Evolutionary conservation across 768 basidiomycete genomes (phyloP).

Genomic region (Psilocybe subaeruginosa): DNA sequence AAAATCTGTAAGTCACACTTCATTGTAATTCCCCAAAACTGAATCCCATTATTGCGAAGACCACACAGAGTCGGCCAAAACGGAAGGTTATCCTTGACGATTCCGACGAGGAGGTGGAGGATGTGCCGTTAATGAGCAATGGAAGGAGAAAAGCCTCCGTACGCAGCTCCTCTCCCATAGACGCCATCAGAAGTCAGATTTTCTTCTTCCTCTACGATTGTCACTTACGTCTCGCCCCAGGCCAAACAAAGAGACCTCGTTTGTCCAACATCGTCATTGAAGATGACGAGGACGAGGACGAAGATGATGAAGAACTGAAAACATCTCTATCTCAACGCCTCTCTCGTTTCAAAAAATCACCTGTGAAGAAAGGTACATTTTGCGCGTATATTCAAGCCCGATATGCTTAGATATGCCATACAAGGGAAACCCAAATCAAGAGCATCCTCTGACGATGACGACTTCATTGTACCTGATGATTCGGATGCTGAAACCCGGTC

Average conservation of each 20-base stretch:
- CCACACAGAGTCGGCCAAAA: constrained; percentile 47
- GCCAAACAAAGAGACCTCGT: constrained; percentile 63
- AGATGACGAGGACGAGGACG: constrained; percentile 62
- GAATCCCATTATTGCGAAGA: constrained; percentile 4
- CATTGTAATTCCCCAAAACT: not conserved
- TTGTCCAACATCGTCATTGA: constrained; percentile 47
- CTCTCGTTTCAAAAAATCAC: constrained; percentile 68
- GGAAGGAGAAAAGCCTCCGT: constrained; percentile 27
- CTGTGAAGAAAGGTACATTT: constrained; percentile 50
- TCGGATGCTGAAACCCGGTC: constrained; percentile 59
- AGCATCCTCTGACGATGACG: constrained; percentile 58
- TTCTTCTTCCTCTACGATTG: not conserved
- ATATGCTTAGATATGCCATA: not conserved
- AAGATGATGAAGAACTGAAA: constrained; percentile 52
- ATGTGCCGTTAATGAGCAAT: constrained; percentile 22
- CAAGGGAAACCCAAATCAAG: constrained; percentile 46
- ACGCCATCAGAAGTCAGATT: constrained; percentile 33
- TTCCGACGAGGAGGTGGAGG: constrained; percentile 79
- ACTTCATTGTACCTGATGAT: constrained; percentile 73
- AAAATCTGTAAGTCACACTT: constrained; percentile 33
- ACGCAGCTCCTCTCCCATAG: constrained; percentile 41
- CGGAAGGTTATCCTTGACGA: constrained; percentile 72
- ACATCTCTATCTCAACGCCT: constrained; percentile 63
- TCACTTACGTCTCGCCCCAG: constrained; percentile 28
- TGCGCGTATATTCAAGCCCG: not conserved